Conservation (phyloP, 306 rosid genomes). For the Prunus kanzakura region DNA sequence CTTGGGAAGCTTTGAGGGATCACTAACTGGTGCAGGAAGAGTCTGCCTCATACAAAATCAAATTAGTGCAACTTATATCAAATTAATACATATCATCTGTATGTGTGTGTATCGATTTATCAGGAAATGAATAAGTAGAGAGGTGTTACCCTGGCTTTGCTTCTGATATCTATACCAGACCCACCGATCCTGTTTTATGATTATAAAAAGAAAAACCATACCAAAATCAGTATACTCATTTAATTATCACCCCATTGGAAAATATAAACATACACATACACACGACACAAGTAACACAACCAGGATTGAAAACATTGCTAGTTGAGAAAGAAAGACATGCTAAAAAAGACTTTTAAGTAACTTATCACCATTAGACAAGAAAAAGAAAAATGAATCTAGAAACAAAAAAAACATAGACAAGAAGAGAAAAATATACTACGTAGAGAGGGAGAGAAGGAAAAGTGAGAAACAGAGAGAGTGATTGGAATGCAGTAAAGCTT, state of each 20-base stretch:
- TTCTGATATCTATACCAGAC: constrained; percentile 66
- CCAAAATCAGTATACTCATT: not conserved
- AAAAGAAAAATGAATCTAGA: not conserved
- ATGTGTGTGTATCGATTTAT: too few species aligned
- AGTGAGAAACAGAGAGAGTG: not conserved
- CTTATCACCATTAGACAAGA: not conserved
- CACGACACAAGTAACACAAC: too few species aligned
- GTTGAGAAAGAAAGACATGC: too few species aligned
- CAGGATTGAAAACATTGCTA: too few species aligned
- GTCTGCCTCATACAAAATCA: constrained; percentile 31
- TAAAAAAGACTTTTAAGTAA: too few species aligned
- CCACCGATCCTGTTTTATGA: constrained; percentile 59
- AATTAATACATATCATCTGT: too few species aligned
- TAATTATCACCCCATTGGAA: not conserved
- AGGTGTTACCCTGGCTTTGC: constrained; percentile 59
- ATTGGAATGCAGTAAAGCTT: not conserved
- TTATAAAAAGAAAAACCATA: not conserved
- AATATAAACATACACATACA: not conserved
- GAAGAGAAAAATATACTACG: not conserved
- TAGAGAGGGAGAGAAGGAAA: not conserved
- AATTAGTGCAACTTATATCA: not conserved
- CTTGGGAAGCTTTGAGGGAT: constrained; percentile 64
- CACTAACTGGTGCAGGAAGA: constrained; percentile 48
- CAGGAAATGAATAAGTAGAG: not conserved
- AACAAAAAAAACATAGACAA: not conserved